Evolutionary conservation across 257 asterid species (phyloP).

Genomic region (Parsonsia alboflavescens): DNA sequence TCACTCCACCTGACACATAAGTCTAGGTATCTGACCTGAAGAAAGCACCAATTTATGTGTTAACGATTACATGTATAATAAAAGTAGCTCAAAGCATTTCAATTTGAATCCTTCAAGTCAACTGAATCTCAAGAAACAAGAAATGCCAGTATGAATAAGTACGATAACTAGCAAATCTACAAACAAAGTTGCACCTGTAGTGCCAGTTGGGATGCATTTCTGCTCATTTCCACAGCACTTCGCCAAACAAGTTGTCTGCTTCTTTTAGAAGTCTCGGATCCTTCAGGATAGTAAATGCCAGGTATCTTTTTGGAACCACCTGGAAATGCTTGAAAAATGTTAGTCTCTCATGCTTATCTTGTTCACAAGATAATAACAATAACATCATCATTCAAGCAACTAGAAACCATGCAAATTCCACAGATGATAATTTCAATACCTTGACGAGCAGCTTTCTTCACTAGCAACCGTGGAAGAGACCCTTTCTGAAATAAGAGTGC

Average conservation of each 20-base stretch:
- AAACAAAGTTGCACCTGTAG: conserved; percentile 54
- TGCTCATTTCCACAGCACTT: conserved; percentile 76
- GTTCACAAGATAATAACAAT: not conserved
- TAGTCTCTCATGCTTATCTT: conserved; percentile 1
- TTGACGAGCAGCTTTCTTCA: conserved; percentile 59
- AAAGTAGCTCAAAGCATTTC: not conserved
- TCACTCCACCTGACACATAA: conserved; percentile 72
- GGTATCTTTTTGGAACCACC: conserved; percentile 61
- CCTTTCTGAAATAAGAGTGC: conserved; percentile 53
- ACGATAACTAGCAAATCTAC: conserved; percentile 8
- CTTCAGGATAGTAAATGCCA: conserved; percentile 56
- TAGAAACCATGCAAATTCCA: not conserved
- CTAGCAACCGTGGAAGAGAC: conserved; percentile 43
- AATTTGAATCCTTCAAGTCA: not conserved
- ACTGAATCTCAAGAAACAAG: conserved; percentile 12
- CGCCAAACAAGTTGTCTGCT: conserved; percentile 73
- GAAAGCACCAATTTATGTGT: conserved; percentile 17
- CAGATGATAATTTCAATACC: conserved; percentile 34
- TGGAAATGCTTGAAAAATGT: conserved; percentile 29
- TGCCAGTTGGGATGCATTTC: conserved; percentile 65
- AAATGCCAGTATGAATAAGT: conserved; percentile 15
- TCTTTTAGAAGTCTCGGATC: conserved; percentile 50
- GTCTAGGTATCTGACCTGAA: conserved; percentile 78
- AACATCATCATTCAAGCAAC: conserved; percentile 4
- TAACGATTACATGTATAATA: not conserved